Percentiles rank a stretch among this genome's conserved stretches.
These are phyloP conservation scores for Spathaspora jeffriesii DNA, from an alignment of 1,139 yeast species.

Conservation along the genomic window DNA sequence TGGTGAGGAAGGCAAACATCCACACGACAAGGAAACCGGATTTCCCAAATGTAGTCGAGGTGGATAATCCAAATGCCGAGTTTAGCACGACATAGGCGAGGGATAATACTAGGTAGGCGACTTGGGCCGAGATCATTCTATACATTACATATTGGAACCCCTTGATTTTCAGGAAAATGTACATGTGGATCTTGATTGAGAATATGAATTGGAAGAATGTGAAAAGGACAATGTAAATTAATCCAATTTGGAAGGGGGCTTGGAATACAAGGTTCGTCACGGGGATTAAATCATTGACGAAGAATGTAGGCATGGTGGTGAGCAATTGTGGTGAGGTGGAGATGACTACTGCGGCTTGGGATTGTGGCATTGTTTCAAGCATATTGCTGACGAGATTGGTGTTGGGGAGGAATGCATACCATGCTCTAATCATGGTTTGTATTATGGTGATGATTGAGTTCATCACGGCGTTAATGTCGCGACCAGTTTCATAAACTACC, in stretches of 20 bases:
- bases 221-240: slow-evolving; percentile 31
- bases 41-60: slow-evolving; percentile 36
- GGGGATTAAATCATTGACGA: slow-evolving; percentile 21
- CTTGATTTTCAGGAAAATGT: slow-evolving; percentile 29
- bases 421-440: slow-evolving; percentile 16
- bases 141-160: slow-evolving; percentile 39
- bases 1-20: slow-evolving; percentile 43
- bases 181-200: slow-evolving; percentile 25
- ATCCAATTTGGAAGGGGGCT: slow-evolving; percentile 34
- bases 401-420: slow-evolving; percentile 16
- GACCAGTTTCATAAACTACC: slow-evolving; percentile 31
- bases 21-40: slow-evolving; percentile 53
- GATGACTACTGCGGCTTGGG: slow-evolving; percentile 18
- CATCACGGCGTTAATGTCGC: slow-evolving; percentile 30
- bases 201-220: slow-evolving; percentile 33
- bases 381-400: slow-evolving; percentile 21
- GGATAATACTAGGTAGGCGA: slow-evolving; percentile 41
- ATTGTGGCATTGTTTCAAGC: slow-evolving; percentile 16
- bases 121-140: slow-evolving; percentile 42
- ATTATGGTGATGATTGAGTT: slow-evolving; percentile 21
- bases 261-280: slow-evolving; percentile 23
- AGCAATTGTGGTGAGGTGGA: slow-evolving; percentile 23
- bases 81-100: slow-evolving; percentile 42
- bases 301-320: slow-evolving; percentile 24
- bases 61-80: slow-evolving; percentile 43